Base-by-base conservation (phyloP, 179 eudicot genomes). In the Camellia oleifera region DNA sequence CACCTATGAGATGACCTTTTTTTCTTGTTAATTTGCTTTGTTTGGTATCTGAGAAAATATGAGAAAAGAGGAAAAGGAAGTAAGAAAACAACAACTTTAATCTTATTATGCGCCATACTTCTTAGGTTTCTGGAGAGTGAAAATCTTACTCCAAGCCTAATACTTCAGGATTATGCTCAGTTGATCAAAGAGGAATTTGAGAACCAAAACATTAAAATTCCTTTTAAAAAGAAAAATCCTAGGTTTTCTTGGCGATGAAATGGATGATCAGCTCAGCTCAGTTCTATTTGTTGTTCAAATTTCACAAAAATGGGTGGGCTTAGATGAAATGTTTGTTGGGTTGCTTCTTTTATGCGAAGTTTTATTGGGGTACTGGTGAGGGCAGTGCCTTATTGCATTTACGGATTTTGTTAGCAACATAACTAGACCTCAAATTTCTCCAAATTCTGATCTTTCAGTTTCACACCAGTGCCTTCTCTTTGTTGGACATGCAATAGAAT, bases 11-110 rank as follows among this genome's bases (percentile, higher is more conserved):
- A 32, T 32, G 40, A 32, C 40, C 40, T 32, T 32, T 32, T 32
- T 32, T 32, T 32, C 40, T 32, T 32, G 40, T 32, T 32, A 32
- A 32, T 32, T 18, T n/a, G 65, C 40, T 13, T 44, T 23, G 76
- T 72, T 53, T 72, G 62, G 62, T 53, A 9, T 45, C 76, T 53
- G 61, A 54, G 61, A 54, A 72, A 52, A 53, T 72, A 2, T 20
- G 76, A n/a, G 61, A 7, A 20, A 52, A n/a, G 69, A 7, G 8
- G 61, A 7, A 20, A 52, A n/a, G 69, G 14, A 23, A 65, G 69
- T 20, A 65, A 23, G 12, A 8, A 65, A 65, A 8, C 17, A 65
- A 7, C 40, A 26, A 2, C 4, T 57, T 57, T 0, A 57, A 57
- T 9, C 17, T 57, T 57, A 7, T 10, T 57, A 7, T 10, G 61